phyloP scores from a whole-genome alignment of 139 green algal species.

The Nannochloris sp. region DNA sequence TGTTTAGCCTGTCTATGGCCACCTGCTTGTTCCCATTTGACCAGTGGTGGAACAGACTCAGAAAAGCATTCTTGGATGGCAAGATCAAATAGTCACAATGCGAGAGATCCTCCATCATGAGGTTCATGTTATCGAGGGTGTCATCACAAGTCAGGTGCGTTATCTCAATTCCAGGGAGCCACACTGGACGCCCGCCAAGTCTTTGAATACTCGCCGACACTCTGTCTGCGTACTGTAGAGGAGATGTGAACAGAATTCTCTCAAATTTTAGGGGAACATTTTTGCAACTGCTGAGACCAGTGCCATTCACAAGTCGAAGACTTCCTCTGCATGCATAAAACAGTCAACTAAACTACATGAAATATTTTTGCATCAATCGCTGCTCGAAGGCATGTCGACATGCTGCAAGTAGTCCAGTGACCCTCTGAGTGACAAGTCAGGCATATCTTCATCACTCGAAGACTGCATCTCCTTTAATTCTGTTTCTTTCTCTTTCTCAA shows the following conservation, averaged over 20 bases:
- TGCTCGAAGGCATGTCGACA: background rate
- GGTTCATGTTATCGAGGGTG: conserved; percentile 17
- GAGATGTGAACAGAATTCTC: conserved; percentile 43
- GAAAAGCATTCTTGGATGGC: conserved; percentile 55
- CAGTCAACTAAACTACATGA: background rate
- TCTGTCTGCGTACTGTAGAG: conserved; percentile 55
- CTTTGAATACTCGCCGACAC: conserved; percentile 35
- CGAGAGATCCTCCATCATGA: conserved; percentile 1
- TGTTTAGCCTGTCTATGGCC: conserved; percentile 17
- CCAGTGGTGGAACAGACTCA: conserved; percentile 32
- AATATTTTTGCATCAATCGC: background rate
- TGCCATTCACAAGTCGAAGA: background rate
- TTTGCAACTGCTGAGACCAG: background rate
- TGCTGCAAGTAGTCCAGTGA: background rate
- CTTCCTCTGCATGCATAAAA: background rate
- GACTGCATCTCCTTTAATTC: background rate
- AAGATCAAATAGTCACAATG: conserved; percentile 48
- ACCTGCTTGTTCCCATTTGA: conserved; percentile 17
- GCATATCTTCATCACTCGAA: conserved; percentile 3
- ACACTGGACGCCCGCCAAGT: conserved; percentile 43
- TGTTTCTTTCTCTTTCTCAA: background rate
- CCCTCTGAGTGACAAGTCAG: background rate
- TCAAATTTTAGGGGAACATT: conserved; percentile 24
- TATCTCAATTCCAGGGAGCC: conserved; percentile 49
- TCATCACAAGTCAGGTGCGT: conserved; percentile 19